These are phyloP conservation scores for Paecilomyces formosus DNA, from an alignment of 2,329 filamentous ascomycete species.

Conservation along the genomic window DNA sequence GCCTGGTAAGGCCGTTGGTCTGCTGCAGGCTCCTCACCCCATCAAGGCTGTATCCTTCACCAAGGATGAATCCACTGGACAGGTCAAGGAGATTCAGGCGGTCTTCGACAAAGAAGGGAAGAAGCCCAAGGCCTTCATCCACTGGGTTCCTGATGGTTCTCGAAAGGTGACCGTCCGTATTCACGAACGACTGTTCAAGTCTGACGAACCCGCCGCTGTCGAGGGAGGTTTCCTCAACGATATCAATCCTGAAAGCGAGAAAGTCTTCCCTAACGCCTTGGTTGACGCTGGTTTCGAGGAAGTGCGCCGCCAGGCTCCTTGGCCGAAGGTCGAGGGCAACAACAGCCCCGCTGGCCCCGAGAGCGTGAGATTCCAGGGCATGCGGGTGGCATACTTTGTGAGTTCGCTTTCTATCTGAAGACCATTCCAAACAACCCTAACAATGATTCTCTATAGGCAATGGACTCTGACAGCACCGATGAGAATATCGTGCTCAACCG, in stretches of 20 bases:
- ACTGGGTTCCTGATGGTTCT: constrained; percentile 75
- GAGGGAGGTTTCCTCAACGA: constrained; percentile 77
- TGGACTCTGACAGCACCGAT: constrained; percentile 71
- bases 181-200: constrained; percentile 79
- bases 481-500: constrained; percentile 83
- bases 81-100: constrained; percentile 60
- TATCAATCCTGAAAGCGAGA: constrained; percentile 75
- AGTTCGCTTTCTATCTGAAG: constrained; percentile 17
- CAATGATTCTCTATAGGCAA: background rate
- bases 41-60: constrained; percentile 62
- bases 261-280: constrained; percentile 68
- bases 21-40: constrained; percentile 63
- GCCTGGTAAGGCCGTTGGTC: constrained; percentile 65
- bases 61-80: constrained; percentile 57
- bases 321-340: constrained; percentile 67
- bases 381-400: constrained; percentile 81
- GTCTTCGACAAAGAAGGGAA: constrained; percentile 59
- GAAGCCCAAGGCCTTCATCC: constrained; percentile 70
- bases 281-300: constrained; percentile 80
- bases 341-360: constrained; percentile 48
- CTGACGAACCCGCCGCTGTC: constrained; percentile 68
- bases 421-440: background rate
- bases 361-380: constrained; percentile 81
- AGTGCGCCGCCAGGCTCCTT: constrained; percentile 64
- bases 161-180: constrained; percentile 64